Base-by-base conservation (phyloP, 768 basidiomycete species). In the Naganishia friedmannii region DNA sequence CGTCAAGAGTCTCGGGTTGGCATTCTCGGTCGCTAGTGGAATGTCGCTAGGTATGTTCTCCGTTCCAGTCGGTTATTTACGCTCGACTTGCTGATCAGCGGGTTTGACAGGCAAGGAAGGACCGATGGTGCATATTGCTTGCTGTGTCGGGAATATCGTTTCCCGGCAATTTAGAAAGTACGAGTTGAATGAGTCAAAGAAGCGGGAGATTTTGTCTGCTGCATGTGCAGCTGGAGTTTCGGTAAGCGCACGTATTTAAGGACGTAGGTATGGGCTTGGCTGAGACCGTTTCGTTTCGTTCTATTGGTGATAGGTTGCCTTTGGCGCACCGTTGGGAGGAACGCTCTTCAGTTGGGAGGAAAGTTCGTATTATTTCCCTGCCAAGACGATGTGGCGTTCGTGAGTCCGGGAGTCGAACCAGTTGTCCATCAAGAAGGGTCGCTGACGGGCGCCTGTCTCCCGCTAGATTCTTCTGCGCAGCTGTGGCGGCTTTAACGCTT, bases 211-310 rank as follows among this genome's bases (percentile, higher is more conserved):
- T 66, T 83, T 99, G 45, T 93, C 91, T 71, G 96, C 96, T 13
- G 93, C 94, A 32, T 92, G 93, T 78, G 96, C 95, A 7, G 96
- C 96, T 28, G 96, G 96, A 32, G 96, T 99, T 13, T 91, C 95
- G 7, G 76, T 76, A n/a, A 67, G 74, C 51, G 17, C 9, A 2
- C 9, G 7, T 42, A 17, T 42, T 10, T 17, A 15, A 42, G 34
- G 34, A 37, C 15, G 15, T 15, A 42, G 42, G 7, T 42, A 17
- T 15, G 15, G 42, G 9, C 7, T 60, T 48, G 57, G 12, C 23
- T 51, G 45, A 37, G 48, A 7, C 42, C n/a, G 31, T 17, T n/a
- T n/a, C n/a, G n/a, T n/a, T n/a, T n/a, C n/a, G n/a, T n/a, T n/a
- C n/a, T n/a, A n/a, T n/a, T n/a, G n/a, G n/a, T n/a, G n/a, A n/a